Conservation (phyloP, 1,284 basidiomycete species). For the Cutaneotrichosporon mucoides region DNA sequence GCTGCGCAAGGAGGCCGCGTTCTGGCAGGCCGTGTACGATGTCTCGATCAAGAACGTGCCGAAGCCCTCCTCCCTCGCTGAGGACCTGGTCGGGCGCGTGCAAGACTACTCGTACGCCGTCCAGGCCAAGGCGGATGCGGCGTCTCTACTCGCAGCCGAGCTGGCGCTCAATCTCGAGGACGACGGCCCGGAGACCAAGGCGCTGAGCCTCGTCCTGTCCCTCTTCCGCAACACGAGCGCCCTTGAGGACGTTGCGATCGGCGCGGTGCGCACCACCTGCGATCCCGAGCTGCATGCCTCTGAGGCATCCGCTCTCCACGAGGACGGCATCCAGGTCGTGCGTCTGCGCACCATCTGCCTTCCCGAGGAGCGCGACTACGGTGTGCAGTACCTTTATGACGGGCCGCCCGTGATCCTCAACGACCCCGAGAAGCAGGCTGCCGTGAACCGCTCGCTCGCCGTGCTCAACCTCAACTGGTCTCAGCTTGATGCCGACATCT, state of each 20-base stretch:
- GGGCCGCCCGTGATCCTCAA: conserved; percentile 19
- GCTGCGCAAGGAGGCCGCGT: conserved; percentile 24
- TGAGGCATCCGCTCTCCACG: conserved; percentile 22
- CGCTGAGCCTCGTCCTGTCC: conserved; percentile 29
- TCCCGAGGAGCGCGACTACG: conserved; percentile 67
- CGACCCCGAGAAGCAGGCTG: conserved; percentile 46
- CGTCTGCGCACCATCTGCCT: conserved; percentile 60
- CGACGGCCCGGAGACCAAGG: conserved; percentile 34
- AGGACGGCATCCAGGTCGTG: conserved; percentile 39
- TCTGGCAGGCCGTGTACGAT: conserved; percentile 40
- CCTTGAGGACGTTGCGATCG: conserved; percentile 33
- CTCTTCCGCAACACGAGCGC: conserved; percentile 42
- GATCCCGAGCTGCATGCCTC: conserved; percentile 38
- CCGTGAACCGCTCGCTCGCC: conserved; percentile 45
- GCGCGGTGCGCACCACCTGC: conserved; percentile 33
- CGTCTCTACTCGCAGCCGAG: conserved; percentile 33
- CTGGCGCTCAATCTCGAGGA: conserved; percentile 25
- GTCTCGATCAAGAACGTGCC: conserved; percentile 34
- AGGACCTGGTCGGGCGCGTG: conserved; percentile 35
- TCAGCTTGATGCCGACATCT: conserved; percentile 70
- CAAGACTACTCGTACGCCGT: conserved; percentile 60
- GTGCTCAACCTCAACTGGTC: conserved; percentile 61
- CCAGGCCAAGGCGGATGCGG: conserved; percentile 44
- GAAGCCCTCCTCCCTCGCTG: conserved; percentile 35
- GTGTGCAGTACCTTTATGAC: conserved; percentile 70